phyloP scores from a whole-genome alignment of 331 rosid species.

The Erythrophleum ivorense region DNA sequence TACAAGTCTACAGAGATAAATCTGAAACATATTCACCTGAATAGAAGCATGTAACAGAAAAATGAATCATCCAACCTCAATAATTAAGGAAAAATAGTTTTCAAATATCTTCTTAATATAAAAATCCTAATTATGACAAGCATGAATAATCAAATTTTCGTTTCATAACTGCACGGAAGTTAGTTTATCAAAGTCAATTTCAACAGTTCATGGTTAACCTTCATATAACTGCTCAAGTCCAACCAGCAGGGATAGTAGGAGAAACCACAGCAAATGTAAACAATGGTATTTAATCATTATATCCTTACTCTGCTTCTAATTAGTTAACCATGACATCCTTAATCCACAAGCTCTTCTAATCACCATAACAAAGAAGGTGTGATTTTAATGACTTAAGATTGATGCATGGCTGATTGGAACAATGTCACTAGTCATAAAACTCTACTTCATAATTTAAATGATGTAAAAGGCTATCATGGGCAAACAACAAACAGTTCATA shows the following conservation, averaged over 20 bases:
- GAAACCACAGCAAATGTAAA: neutral
- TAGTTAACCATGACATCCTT: neutral
- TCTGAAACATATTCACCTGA: slow-evolving; percentile 20
- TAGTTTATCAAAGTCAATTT: neutral
- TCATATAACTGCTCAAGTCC: slow-evolving; percentile 9
- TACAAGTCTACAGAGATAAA: slow-evolving; percentile 17
- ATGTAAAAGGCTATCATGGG: too few relatives aligned
- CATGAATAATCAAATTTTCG: slow-evolving; percentile 11
- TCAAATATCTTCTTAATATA: neutral
- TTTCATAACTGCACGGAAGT: slow-evolving; percentile 1
- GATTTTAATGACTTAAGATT: neutral
- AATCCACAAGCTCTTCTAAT: neutral
- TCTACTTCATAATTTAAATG: too few relatives aligned
- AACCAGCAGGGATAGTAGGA: neutral
- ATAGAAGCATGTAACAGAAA: neutral
- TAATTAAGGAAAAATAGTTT: neutral
- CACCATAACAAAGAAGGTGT: neutral
- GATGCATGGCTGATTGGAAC: neutral
- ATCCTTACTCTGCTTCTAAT: neutral
- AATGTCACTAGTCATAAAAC: too few relatives aligned
- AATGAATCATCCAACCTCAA: slow-evolving; percentile 20
- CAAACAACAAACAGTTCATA: too few relatives aligned
- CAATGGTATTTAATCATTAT: neutral
- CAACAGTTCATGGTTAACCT: neutral
- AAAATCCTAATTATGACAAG: slow-evolving; percentile 31